Base-by-base conservation (phyloP, 179 eudicot species). In the Vitellaria paradoxa region DNA sequence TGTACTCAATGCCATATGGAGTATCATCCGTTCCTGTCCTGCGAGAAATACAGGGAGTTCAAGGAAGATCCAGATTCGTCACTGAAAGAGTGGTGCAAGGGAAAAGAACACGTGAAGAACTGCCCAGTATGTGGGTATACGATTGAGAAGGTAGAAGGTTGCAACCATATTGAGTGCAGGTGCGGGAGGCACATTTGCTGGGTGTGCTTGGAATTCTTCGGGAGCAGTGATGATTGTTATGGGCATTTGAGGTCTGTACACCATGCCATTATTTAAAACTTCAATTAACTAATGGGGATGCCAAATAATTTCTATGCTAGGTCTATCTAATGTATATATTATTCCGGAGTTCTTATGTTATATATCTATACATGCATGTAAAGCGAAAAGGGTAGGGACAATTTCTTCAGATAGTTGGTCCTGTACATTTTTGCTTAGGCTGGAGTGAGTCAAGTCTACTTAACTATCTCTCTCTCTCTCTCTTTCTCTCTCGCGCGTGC, bases 161-260 rank as follows among this genome's bases (percentile, higher is more conserved):
- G 99, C 87, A 92, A 96, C 77, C 99, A 96, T 73, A 73, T 96
- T 3, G 93, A 85, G 82, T 96, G 99, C 76, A 89, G 82, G 76
- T 96, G 99, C 8, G 97, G 97, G 75, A 82, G 79, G 72, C 99
- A 96, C 69, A 80, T 96, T 9, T 96, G 99, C 81, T 93, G 99
- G 98, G 93, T 88, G 0, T 96, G 99, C 77, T 82, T 93, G 90
- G 86, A 86, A 56, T 75, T 72, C 62, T 96, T 86, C 9, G 57
- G 26, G 49, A 79, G 62, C 74, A 87, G 94, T 42, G 90, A 87
- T 0, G 94, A 89, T 26, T 96, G 99, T 77, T 96, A 93, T 71
- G 60, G 30, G 18, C 99, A 96, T 74, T 76, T 96, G 82, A 84
- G 92, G 84, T 78, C 82, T 37, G 73, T 86, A 67, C 99, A 96